Percentiles rank a stretch among this genome's conserved stretches.
Evolutionary conservation across 2,329 filamentous ascomycete genomes (phyloP).

Genomic region (Cladophialophora immunda): DNA sequence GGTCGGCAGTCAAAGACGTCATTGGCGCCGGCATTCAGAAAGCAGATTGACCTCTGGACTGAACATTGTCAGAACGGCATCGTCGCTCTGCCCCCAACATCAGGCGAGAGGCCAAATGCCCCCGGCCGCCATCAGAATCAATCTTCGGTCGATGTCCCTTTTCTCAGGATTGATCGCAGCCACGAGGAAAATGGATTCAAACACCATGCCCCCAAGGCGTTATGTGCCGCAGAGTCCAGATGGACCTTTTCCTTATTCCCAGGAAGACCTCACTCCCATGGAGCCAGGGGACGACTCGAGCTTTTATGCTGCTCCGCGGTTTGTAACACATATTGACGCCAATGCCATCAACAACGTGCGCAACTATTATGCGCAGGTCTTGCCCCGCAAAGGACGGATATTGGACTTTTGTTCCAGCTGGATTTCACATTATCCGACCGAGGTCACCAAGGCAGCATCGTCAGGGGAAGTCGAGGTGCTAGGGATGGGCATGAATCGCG

Average conservation of each 20-base stretch:
- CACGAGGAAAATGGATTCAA: slow-evolving; percentile 28
- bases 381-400: slow-evolving; percentile 54
- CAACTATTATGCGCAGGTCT: slow-evolving; percentile 55
- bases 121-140: slow-evolving; percentile 14
- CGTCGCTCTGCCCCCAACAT: neutral
- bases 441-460: slow-evolving; percentile 40
- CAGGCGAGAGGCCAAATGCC: slow-evolving; percentile 31
- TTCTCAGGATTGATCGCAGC: slow-evolving; percentile 30
- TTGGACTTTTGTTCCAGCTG: slow-evolving; percentile 62
- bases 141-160: slow-evolving; percentile 33
- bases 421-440: slow-evolving; percentile 56
- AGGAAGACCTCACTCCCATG: slow-evolving; percentile 39
- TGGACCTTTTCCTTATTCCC: slow-evolving; percentile 41
- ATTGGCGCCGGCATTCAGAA: slow-evolving; percentile 5
- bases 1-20: slow-evolving; percentile 9
- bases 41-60: neutral
- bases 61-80: neutral
- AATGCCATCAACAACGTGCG: slow-evolving; percentile 55
- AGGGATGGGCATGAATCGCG: slow-evolving; percentile 59
- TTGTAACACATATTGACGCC: slow-evolving; percentile 65
- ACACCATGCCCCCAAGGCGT: slow-evolving; percentile 2
- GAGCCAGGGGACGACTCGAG: slow-evolving; percentile 39
- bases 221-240: slow-evolving; percentile 35
- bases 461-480: slow-evolving; percentile 50
- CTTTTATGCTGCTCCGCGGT: slow-evolving; percentile 51